These are phyloP conservation scores for Aspergillus mulundensis DNA, from an alignment of 495 filamentous ascomycete species.

Conservation along the genomic window DNA sequence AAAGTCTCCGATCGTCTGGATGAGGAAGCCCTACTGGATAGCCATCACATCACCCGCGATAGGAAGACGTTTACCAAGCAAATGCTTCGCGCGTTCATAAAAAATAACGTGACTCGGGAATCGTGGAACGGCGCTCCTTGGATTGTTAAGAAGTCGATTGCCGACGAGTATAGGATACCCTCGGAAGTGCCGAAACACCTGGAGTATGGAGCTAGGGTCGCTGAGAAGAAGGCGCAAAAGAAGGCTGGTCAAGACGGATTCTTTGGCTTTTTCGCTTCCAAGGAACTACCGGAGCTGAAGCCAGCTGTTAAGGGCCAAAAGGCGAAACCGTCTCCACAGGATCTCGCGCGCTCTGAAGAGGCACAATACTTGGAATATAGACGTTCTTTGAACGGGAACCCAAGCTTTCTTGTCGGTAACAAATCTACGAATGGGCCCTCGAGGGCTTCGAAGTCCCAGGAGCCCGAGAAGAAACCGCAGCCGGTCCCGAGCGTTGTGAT, in stretches of 20 bases:
- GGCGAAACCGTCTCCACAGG: conserved; percentile 49
- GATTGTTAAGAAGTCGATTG: conserved; percentile 85
- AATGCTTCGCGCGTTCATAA: conserved; percentile 88
- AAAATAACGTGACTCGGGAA: conserved; percentile 86
- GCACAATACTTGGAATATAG: conserved; percentile 52
- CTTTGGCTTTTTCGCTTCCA: conserved; percentile 51
- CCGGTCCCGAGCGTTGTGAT: conserved; percentile 29
- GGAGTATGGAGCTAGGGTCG: conserved; percentile 71
- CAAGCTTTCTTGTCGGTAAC: conserved; percentile 36
- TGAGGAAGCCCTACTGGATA: conserved; percentile 74
- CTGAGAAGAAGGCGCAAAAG: conserved; percentile 74
- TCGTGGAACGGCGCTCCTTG: conserved; percentile 93
- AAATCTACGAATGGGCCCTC: conserved; percentile 26
- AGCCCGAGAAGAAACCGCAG: conserved; percentile 35
- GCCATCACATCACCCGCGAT: conserved; percentile 79
- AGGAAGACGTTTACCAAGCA: conserved; percentile 94
- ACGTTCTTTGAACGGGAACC: conserved; percentile 48
- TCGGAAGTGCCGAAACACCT: conserved; percentile 79
- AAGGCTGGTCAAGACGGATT: conserved; percentile 56
- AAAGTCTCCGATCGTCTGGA: conserved; percentile 63
- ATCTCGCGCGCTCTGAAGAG: conserved; percentile 42
- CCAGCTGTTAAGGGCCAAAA: conserved; percentile 77
- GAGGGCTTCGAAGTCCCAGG: conserved; percentile 36
- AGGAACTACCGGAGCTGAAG: conserved; percentile 69
- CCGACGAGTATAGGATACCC: conserved; percentile 77